Evolutionary conservation across 164 flowering plant genomes (phyloP).

Genomic region (Platanus orientalis): DNA sequence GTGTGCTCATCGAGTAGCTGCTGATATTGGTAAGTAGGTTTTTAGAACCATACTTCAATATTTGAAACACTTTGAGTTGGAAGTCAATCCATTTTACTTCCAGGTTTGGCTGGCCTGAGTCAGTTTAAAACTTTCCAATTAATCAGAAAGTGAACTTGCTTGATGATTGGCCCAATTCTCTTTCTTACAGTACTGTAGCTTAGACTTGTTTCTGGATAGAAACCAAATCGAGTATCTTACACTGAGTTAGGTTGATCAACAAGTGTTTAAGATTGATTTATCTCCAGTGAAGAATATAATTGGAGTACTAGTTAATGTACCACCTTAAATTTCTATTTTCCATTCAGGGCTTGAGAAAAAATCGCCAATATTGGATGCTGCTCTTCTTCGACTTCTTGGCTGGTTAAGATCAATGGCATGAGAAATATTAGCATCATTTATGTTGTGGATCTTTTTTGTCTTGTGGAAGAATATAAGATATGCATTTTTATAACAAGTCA

Average conservation of each 20-base stretch:
- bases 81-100: no score
- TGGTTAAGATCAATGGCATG: constrained; percentile 90
- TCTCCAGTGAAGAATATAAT: no score
- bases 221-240: no score
- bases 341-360: constrained; percentile 81
- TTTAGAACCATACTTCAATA: background rate
- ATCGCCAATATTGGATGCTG: constrained; percentile 67
- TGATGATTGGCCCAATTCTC: no score
- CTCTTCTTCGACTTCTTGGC: constrained; percentile 65
- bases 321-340: background rate
- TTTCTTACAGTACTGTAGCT: no score
- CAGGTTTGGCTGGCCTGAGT: no score
- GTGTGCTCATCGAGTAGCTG: constrained; percentile 99
- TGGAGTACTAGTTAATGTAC: background rate
- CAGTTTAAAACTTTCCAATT: no score
- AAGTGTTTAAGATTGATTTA: no score
- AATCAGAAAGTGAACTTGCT: no score
- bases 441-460: background rate
- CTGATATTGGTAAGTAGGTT: constrained; percentile 75
- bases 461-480: background rate
- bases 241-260: no score
- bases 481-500: no score
- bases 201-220: no score
- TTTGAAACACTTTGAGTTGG: background rate
- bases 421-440: background rate